phyloP scores from a whole-genome alignment of 441 rosid genomes.

The Pelargonium citronellum region DNA sequence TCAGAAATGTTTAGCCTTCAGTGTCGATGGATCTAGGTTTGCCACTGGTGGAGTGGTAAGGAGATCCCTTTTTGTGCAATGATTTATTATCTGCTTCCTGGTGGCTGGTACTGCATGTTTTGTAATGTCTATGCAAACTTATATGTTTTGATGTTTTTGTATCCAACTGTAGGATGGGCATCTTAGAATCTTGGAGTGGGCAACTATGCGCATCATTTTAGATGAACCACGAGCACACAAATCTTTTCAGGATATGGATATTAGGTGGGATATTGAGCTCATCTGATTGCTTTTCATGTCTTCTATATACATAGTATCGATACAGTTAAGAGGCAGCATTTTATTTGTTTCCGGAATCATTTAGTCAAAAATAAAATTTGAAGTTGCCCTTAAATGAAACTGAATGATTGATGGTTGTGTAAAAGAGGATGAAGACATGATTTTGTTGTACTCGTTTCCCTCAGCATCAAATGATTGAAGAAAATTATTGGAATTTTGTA shows the following conservation, averaged over 20 bases:
- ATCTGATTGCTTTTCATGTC: constrained; percentile 8
- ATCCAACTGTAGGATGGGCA: constrained; percentile 61
- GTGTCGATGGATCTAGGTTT: constrained; percentile 86
- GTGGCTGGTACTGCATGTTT: too few species aligned
- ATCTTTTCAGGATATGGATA: constrained; percentile 79
- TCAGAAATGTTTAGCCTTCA: constrained; percentile 76
- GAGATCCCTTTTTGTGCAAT: constrained; percentile 10
- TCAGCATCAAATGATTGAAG: too few species aligned
- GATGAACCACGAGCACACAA: constrained; percentile 86
- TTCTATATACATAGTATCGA: background rate
- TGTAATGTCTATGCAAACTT: background rate
- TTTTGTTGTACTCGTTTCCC: too few species aligned
- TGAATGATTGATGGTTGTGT: background rate
- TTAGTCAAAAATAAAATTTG: background rate
- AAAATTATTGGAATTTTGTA: background rate
- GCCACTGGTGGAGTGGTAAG: constrained; percentile 89
- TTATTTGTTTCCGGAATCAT: background rate
- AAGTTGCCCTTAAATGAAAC: background rate
- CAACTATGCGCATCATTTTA: constrained; percentile 54
- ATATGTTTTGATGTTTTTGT: constrained; percentile 9
- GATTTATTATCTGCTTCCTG: too few species aligned
- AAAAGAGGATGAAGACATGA: background rate
- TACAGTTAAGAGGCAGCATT: background rate
- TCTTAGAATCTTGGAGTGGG: constrained; percentile 88
- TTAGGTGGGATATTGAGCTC: constrained; percentile 44